Evolutionary conservation across 163 green algal species (phyloP), one percentile per base, ranked within the genome.

Genomic region (Chlorella variabilis): DNA sequence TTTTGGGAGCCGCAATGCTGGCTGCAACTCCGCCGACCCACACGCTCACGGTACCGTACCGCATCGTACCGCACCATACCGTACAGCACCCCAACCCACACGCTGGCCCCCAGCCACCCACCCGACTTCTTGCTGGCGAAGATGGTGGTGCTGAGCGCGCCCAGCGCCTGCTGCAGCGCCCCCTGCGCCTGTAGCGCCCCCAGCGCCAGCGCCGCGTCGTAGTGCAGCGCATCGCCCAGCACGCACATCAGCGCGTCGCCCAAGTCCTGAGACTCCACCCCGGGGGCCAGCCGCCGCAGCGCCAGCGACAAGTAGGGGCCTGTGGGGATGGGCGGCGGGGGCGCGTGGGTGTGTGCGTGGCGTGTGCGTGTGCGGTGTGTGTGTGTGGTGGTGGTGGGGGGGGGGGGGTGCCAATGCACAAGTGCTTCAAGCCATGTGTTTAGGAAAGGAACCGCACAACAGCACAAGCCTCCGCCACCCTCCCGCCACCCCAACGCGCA

Each of bases 181-280:
- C 85, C 84, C 68, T 92, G 69, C 42, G 87, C 45, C 69, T 84
- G 56, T 69, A 96, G 85, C 63, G 77, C 13, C 9, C 75, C 36
- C 68, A 98, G 80, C 15, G 93, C 85, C 33, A 98, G 89, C 21
- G 54, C 21, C 8, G 94, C 62, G 79, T 98, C 96, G 91, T 99
- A 99, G 90, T 97, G 96, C 34, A 99, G 83, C 9, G 89, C 89
- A 39, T 96, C 95, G 36, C 94, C 93, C 34, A 97, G 90, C 65
- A 95, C 84, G 62, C 91, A 58, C 68, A 98, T 84, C 71, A 98
- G 89, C 45, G 91, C 81, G 73, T 98, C 94, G 63, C 91, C 84
- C 39, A 95, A 62, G 41, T 90, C 81, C 65, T 91, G 89, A n/a
- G 89, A 85, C 75, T 89, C 82, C 51, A 71, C 86, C 34, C 87